phyloP scores from a whole-genome alignment of 164 flowering plant genomes.

The Liquidambar formosana region DNA sequence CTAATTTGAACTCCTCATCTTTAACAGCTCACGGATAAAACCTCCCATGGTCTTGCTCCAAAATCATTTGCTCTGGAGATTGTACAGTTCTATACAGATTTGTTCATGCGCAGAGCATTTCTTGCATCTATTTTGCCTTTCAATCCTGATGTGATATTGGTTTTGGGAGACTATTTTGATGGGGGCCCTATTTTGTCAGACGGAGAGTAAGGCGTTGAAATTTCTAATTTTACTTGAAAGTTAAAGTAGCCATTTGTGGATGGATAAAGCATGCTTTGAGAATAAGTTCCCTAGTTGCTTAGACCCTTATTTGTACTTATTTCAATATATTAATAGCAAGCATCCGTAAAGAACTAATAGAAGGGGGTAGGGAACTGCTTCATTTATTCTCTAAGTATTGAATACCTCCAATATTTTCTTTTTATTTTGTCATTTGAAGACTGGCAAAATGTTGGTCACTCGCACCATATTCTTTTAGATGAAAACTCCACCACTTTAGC shows the following conservation, averaged over 20 bases:
- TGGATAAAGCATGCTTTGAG: neutral
- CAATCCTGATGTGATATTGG: conserved; percentile 74
- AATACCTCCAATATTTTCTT: neutral
- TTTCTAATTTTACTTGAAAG: neutral
- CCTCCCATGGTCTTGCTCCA: conserved; percentile 64
- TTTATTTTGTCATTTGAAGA: too few species aligned
- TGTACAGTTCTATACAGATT: conserved; percentile 75
- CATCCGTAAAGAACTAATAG: neutral
- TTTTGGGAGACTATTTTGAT: conserved; percentile 91
- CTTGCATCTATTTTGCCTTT: conserved; percentile 66
- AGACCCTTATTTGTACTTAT: too few species aligned
- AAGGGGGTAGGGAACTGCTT: neutral
- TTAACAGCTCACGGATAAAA: conserved; percentile 82
- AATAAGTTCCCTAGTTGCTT: neutral
- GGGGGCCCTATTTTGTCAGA: conserved; percentile 76
- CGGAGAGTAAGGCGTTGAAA: conserved; percentile 70
- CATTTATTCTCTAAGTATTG: neutral
- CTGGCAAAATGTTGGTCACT: too few species aligned
- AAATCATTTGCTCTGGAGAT: conserved; percentile 74
- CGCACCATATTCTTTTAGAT: too few species aligned
- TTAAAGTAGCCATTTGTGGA: neutral
- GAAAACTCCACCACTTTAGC: neutral
- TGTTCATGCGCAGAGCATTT: conserved; percentile 85
- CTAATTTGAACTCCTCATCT: conserved; percentile 8
- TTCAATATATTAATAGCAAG: too few species aligned